Base-by-base conservation (phyloP, 257 asterid genomes). In the Leptodermis oblonga region DNA sequence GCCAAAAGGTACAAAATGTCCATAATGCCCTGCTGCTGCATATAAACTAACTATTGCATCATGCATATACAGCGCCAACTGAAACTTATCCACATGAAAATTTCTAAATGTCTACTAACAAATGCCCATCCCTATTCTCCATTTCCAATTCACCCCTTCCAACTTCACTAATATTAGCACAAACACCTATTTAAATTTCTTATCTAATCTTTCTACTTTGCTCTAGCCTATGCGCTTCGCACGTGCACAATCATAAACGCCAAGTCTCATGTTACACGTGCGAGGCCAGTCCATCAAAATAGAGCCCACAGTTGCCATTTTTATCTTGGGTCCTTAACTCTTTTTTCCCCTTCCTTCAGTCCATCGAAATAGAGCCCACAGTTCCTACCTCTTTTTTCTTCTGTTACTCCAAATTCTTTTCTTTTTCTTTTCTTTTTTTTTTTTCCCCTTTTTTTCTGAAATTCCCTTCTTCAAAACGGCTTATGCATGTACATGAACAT, bases 401-500 rank as follows among this genome's bases (percentile, higher is more conserved):
- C n/a, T n/a, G n/a, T n/a, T n/a, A n/a, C n/a, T n/a, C 1, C 54
- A 2, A 8, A 4, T 36, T 13, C 3, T 20, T 34, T 39, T 4
- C 7, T 10, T 15, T 45, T n/a, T 39, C 10, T 26, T 28, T 56
- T 4, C 11, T 15, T 11, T 25, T 26, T 55, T 28, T 45, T 6
- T 3, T 8, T 0, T n/a, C 26, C 20, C 20, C 53, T 14, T 36
- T 9, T 11, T 20, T 4, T 49, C 20, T 15, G 10, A 17, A 59
- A 59, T 10, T 30, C 43, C n/a, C n/a, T n/a, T n/a, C 65, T 3
- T 82, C 77, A 92, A 67, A 85, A 87, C 36, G 96, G 94, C 78
- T 83, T 89, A 59, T 80, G 77, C 75, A 82, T 67, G 78, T 80
- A 81, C 63, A 81, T 78, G 72, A 85, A 77, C 84, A 86, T 73